Conservation (phyloP, 2,329 filamentous ascomycete species). For the Nemania sp. region DNA sequence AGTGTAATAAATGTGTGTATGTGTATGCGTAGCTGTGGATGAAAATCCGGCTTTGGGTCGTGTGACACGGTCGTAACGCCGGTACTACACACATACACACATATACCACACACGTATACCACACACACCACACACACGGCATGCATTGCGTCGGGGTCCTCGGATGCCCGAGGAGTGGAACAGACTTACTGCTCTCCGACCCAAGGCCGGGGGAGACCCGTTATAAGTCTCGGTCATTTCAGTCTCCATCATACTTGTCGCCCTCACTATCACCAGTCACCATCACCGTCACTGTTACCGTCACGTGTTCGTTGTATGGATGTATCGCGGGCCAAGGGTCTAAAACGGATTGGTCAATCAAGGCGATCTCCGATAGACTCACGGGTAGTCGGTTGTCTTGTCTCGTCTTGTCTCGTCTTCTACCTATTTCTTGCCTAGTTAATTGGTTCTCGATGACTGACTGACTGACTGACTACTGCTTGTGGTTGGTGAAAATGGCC, state of each 20-base stretch:
- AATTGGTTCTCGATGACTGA: no score
- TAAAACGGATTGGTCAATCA: background rate
- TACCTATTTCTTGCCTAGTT: background rate
- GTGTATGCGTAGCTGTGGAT: background rate
- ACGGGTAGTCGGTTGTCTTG: background rate
- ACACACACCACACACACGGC: background rate
- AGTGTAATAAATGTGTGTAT: background rate
- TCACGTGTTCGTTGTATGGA: background rate
- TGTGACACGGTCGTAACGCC: background rate
- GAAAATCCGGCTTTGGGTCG: background rate
- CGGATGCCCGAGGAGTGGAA: slow-evolving; percentile 51
- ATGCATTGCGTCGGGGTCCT: slow-evolving; percentile 25
- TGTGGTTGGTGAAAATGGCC: background rate
- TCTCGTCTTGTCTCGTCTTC: background rate
- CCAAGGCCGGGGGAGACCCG: slow-evolving; percentile 53
- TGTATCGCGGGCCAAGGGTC: slow-evolving; percentile 8
- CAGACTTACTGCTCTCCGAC: slow-evolving; percentile 55
- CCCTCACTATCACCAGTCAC: background rate
- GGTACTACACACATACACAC: background rate
- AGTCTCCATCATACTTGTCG: slow-evolving; percentile 40
- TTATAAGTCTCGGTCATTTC: slow-evolving; percentile 53
- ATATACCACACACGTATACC: no score
- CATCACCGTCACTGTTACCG: background rate
- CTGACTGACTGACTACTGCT: background rate
- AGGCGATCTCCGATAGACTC: slow-evolving; percentile 12